phyloP scores from a whole-genome alignment of 768 basidiomycete genomes.

The Mycena rebaudengoi region DNA sequence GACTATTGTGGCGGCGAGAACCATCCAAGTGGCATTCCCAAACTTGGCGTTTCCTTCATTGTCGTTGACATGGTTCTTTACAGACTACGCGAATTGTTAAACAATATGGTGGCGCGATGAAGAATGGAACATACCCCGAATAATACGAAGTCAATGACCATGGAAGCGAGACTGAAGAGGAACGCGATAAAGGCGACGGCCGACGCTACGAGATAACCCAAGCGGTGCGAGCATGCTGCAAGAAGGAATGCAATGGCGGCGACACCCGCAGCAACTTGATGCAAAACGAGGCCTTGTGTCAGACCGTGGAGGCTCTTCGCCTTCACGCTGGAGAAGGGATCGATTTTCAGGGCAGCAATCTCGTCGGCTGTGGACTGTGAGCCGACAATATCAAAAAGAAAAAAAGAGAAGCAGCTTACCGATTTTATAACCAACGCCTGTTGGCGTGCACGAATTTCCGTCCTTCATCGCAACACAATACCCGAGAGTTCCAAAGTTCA shows the following conservation, averaged over 20 bases:
- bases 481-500: slow-evolving; percentile 27
- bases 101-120: background rate
- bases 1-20: slow-evolving; percentile 35
- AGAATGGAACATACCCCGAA: slow-evolving; percentile 22
- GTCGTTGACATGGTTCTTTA: slow-evolving; percentile 21
- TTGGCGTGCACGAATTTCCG: slow-evolving; percentile 22
- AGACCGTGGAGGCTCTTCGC: slow-evolving; percentile 55
- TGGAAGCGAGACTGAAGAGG: slow-evolving; percentile 16
- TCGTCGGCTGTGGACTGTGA: slow-evolving; percentile 2
- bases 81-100: background rate
- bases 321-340: slow-evolving; percentile 29
- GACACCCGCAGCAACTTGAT: slow-evolving; percentile 62
- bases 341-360: slow-evolving; percentile 19
- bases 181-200: slow-evolving; percentile 27
- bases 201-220: slow-evolving; percentile 28
- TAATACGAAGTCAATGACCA: slow-evolving; percentile 27
- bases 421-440: slow-evolving; percentile 27
- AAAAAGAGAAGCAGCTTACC: background rate
- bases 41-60: slow-evolving; percentile 14
- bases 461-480: slow-evolving; percentile 21
- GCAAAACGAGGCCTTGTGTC: slow-evolving; percentile 62
- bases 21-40: slow-evolving; percentile 30
- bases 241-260: slow-evolving; percentile 57
- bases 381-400: background rate
- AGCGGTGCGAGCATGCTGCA: slow-evolving; percentile 49